Evolutionary conservation across 169 alveolate genomes (phyloP), one percentile per base, ranked within the genome.

Genomic region (Babesia caballi): DNA sequence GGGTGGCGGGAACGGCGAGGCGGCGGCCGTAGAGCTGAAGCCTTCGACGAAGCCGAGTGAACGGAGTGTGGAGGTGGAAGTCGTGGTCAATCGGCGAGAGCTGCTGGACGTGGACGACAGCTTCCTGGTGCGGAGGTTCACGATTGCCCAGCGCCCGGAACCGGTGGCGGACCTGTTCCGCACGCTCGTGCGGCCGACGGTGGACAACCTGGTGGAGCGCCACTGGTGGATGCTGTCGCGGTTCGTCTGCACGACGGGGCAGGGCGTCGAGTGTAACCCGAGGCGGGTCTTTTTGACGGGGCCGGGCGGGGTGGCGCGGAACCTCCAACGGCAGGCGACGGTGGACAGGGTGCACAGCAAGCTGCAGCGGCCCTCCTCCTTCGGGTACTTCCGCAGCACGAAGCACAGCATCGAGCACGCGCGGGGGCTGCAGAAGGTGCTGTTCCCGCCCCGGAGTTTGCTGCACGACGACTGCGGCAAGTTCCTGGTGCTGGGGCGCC

Each of bases 401-500:
- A 66, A 23, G 21, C 33, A 35, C 46, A 78, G 74, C 19, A 56
- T 78, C 4, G 88, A 81, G 42, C 69, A 42, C 12, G 56, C 41
- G 4, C 49, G 65, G 42, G 56, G 74, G 12, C 50, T 68, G 58
- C 90, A 88, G 27, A 68, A 74, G 35, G 57, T 88, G 14, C 72
- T 92, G 8, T 87, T 91, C 65, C 97, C 97, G 2, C 84, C 91
- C 12, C 80, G 84, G 51, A 81, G 92, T 42, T 74, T 84, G 25
- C 85, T 93, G 35, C 90, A 91, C 47, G 90, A 95, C 70, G 99
- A 97, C 78, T 96, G 99, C 69, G 99, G 99, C 4, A 97, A 97
- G 89, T 83, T 93, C 42, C 89, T 78, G 51, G 92, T 92, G 5
- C 77, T 93, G 66, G 93, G 91, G 8, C 84, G 66, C 21, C 83